Evolutionary conservation across 2,329 filamentous ascomycete species (phyloP).

Genomic region (Mollisia scopiformis): DNA sequence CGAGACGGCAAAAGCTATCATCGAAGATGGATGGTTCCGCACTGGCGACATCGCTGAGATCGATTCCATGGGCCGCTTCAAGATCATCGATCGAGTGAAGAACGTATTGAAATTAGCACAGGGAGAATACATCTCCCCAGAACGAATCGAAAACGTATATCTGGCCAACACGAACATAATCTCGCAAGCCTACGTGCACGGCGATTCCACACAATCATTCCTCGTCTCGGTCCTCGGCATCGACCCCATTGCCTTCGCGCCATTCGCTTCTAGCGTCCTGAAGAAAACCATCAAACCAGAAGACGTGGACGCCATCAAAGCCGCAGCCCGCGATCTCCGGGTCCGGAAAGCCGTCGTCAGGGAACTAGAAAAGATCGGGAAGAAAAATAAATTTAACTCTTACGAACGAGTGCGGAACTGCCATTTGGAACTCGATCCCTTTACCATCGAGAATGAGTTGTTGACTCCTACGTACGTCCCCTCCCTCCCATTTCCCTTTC

Average conservation of each 20-base stretch:
- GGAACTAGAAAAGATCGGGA: conserved; percentile 77
- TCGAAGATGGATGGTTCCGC: conserved; percentile 93
- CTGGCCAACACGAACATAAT: conserved; percentile 79
- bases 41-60: conserved; percentile 90
- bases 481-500: not conserved
- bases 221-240: conserved; percentile 89
- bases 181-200: conserved; percentile 85
- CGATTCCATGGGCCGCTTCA: conserved; percentile 83
- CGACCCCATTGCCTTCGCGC: conserved; percentile 80
- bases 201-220: conserved; percentile 79
- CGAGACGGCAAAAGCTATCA: conserved; percentile 82
- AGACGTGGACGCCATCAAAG: conserved; percentile 69
- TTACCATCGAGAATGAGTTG: conserved; percentile 90
- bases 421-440: conserved; percentile 81
- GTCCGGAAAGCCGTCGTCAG: conserved; percentile 76
- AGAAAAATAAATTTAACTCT: conserved; percentile 86
- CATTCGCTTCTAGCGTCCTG: conserved; percentile 77
- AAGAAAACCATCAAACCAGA: conserved; percentile 64
- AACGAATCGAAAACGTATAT: conserved; percentile 95
- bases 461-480: conserved; percentile 79
- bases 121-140: conserved; percentile 96
- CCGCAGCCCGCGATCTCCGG: conserved; percentile 68
- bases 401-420: conserved; percentile 83
- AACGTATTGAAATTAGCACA: conserved; percentile 98
- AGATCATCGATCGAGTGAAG: conserved; percentile 96